Conservation (phyloP, 805 yeast species). For the Schizosaccharomyces lindneri region DNA sequence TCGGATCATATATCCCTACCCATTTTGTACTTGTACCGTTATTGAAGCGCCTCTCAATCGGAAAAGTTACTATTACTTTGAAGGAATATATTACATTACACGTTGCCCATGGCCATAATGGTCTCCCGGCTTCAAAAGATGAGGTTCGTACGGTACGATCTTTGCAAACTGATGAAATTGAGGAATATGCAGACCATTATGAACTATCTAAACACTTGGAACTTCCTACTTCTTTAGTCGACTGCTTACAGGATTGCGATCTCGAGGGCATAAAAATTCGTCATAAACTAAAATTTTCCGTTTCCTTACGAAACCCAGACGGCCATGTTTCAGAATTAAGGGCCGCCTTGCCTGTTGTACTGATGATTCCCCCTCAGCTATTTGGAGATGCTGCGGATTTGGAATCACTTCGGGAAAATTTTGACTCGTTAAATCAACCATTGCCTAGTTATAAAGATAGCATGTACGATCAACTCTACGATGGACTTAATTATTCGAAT, state of each 20-base stretch:
- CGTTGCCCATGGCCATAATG: conserved; percentile 20
- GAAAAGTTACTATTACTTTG: conserved; percentile 42
- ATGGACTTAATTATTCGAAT: conserved; percentile 24
- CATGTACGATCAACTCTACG: conserved; percentile 58
- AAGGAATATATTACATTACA: conserved; percentile 36
- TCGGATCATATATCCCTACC: conserved; percentile 57
- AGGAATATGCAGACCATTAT: conserved; percentile 35
- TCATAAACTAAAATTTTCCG: conserved; percentile 63
- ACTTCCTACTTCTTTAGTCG: conserved; percentile 48
- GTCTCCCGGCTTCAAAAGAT: conserved; percentile 27
- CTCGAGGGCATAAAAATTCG: conserved; percentile 53
- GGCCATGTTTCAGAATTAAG: conserved; percentile 81
- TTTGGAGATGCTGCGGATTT: conserved; percentile 28
- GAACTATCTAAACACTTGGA: conserved; percentile 33
- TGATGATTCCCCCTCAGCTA: conserved; percentile 64
- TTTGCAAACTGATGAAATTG: conserved; percentile 15
- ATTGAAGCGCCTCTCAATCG: conserved; percentile 53
- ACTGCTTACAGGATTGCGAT: conserved; percentile 71
- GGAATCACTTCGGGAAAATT: conserved; percentile 17
- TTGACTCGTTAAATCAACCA: conserved; percentile 46
- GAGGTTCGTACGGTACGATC: conserved; percentile 36
- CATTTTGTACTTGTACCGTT: conserved; percentile 54
- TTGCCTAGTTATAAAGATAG: conserved; percentile 74
- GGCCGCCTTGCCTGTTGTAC: conserved; percentile 61
- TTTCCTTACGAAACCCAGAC: conserved; percentile 62